A percentile compares a stretch with the other conserved stretches of the same genome.
phyloP scores from a whole-genome alignment of 2,329 filamentous ascomycete genomes.

The Arthroderma uncinatum region DNA sequence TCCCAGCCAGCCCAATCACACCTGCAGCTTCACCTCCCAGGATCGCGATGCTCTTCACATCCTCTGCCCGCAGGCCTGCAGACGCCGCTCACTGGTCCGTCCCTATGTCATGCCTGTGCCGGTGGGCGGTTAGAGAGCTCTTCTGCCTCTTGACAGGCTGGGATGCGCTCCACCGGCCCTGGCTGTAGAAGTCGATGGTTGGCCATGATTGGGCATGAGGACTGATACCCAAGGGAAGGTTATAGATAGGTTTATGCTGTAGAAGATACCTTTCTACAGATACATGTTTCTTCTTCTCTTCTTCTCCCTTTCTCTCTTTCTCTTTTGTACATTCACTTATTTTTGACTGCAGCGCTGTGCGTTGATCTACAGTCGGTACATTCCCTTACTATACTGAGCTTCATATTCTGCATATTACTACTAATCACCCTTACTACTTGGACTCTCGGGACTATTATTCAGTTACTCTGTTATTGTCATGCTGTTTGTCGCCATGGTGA shows the following conservation, averaged over 20 bases:
- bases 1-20: neutral
- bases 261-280: neutral
- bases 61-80: neutral
- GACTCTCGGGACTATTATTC: too few species aligned
- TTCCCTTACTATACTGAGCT: neutral
- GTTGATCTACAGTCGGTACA: slow-evolving; percentile 1
- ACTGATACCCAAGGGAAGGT: neutral
- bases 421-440: neutral
- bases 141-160: neutral
- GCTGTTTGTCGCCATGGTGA: neutral
- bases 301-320: neutral
- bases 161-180: neutral
- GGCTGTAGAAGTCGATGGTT: neutral
- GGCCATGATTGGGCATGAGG: neutral
- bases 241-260: neutral
- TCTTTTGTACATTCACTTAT: neutral
- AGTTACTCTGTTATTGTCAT: neutral
- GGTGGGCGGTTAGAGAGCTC: neutral
- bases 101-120: neutral
- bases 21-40: neutral
- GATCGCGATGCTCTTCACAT: neutral
- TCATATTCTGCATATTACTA: neutral
- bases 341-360: neutral
- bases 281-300: neutral
- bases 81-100: neutral